Percentiles rank a stretch among this genome's conserved stretches.
These are phyloP conservation scores for Amaranthus hypochondriacus DNA, from an alignment of 148 eudicot genomes.

Conservation along the genomic window DNA sequence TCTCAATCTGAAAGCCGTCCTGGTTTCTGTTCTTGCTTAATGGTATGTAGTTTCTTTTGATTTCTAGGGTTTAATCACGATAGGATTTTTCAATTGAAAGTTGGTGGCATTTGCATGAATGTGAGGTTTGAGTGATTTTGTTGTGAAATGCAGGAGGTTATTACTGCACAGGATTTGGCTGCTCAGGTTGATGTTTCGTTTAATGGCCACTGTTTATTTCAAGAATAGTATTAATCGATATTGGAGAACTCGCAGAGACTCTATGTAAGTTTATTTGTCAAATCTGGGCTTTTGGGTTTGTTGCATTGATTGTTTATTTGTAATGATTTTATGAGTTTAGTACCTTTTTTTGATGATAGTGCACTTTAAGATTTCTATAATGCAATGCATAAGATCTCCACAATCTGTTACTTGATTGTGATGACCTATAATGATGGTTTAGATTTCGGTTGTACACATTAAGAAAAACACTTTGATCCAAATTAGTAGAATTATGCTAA, in stretches of 20 bases:
- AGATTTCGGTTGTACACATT: neutral
- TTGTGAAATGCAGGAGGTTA: conserved; percentile 64
- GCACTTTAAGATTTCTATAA: neutral
- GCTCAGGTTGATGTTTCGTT: conserved; percentile 81
- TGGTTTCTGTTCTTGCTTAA: conserved; percentile 85
- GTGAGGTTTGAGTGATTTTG: conserved; percentile 13
- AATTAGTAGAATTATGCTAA: neutral
- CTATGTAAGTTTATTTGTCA: conserved; percentile 43
- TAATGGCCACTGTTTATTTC: conserved; percentile 88
- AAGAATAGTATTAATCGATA: conserved; percentile 81
- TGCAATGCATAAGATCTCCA: too few species aligned
- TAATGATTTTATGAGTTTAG: neutral
- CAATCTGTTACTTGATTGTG: neutral
- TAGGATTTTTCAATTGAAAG: neutral
- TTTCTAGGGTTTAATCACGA: conserved; percentile 32
- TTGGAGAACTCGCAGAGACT: conserved; percentile 84
- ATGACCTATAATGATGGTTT: neutral
- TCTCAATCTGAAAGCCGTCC: conserved; percentile 78
- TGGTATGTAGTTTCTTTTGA: conserved; percentile 36
- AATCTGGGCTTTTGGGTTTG: neutral
- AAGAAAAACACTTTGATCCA: neutral
- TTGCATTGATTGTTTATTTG: neutral
- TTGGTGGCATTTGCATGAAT: conserved; percentile 15
- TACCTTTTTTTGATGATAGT: neutral
- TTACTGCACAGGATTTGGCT: conserved; percentile 73